A percentile compares a stretch with the other conserved stretches of the same genome.
Evolutionary conservation across 148 eudicot genomes (phyloP).

Genomic region (Selenicereus undatus): DNA sequence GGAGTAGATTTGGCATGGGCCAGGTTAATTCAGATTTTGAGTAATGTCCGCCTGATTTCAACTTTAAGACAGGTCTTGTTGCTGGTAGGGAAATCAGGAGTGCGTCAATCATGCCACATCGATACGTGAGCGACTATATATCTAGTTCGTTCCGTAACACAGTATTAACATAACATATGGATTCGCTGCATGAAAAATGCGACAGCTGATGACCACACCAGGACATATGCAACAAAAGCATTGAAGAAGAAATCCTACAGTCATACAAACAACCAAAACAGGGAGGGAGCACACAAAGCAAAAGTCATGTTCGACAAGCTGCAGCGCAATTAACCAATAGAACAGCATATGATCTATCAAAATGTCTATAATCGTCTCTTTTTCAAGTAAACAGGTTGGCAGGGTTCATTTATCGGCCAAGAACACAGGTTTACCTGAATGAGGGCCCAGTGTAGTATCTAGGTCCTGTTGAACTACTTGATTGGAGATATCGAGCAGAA

Average conservation of each 20-base stretch:
- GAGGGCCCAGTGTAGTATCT: slow-evolving; percentile 53
- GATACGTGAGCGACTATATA: background rate
- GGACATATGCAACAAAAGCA: too few species aligned
- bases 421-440: slow-evolving; percentile 44
- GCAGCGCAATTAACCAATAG: background rate
- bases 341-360: slow-evolving; percentile 7
- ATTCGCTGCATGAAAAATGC: background rate
- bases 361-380: background rate
- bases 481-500: slow-evolving; percentile 48
- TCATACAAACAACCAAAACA: too few species aligned
- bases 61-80: background rate
- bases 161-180: background rate
- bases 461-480: slow-evolving; percentile 33
- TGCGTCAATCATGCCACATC: too few species aligned
- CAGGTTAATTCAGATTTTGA: background rate
- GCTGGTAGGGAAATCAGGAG: background rate
- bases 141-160: background rate
- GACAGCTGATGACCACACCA: too few species aligned
- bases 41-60: background rate
- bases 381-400: background rate
- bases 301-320: background rate
- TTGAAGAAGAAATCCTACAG: too few species aligned
- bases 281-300: too few species aligned
- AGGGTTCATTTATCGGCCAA: background rate
- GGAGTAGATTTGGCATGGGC: background rate